These are phyloP conservation scores for Stevia rebaudiana DNA, from an alignment of 140 eudicot species.

Conservation along the genomic window DNA sequence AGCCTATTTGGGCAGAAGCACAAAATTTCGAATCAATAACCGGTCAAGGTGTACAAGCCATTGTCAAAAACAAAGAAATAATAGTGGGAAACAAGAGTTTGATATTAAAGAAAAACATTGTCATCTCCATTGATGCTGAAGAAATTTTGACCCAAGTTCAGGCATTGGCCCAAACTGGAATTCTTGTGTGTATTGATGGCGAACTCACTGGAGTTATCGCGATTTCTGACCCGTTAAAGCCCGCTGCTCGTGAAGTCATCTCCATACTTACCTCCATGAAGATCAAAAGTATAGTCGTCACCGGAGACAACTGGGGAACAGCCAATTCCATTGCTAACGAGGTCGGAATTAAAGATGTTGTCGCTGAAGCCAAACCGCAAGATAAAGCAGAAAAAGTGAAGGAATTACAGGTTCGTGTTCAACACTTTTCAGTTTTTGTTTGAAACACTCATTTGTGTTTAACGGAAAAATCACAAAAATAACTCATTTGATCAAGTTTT, in stretches of 20 bases:
- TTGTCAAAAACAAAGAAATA: constrained; percentile 56
- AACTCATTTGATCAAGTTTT: too few relatives aligned
- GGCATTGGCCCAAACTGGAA: constrained; percentile 85
- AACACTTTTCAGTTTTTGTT: too few relatives aligned
- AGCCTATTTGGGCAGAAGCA: constrained; percentile 71
- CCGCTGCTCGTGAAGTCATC: constrained; percentile 73
- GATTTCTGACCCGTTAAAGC: constrained; percentile 87
- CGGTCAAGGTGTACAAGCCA: constrained; percentile 85
- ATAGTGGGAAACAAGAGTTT: constrained; percentile 83
- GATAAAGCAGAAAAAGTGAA: constrained; percentile 81
- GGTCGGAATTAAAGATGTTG: constrained; percentile 62
- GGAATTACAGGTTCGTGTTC: constrained; percentile 91
- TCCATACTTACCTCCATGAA: constrained; percentile 86
- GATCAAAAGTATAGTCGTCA: constrained; percentile 63
- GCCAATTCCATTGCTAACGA: constrained; percentile 83
- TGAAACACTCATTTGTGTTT: too few relatives aligned
- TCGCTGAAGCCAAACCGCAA: constrained; percentile 90
- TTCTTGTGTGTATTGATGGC: constrained; percentile 65
- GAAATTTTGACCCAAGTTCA: constrained; percentile 70
- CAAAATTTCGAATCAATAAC: constrained; percentile 67
- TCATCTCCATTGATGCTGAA: constrained; percentile 57
- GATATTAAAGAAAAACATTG: constrained; percentile 43
- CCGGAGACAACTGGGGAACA: constrained; percentile 96
- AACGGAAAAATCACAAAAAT: too few relatives aligned
- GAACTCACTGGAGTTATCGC: constrained; percentile 60